Conservation (phyloP, 352 stramenopile species). For the Phytophthora tubulina region DNA sequence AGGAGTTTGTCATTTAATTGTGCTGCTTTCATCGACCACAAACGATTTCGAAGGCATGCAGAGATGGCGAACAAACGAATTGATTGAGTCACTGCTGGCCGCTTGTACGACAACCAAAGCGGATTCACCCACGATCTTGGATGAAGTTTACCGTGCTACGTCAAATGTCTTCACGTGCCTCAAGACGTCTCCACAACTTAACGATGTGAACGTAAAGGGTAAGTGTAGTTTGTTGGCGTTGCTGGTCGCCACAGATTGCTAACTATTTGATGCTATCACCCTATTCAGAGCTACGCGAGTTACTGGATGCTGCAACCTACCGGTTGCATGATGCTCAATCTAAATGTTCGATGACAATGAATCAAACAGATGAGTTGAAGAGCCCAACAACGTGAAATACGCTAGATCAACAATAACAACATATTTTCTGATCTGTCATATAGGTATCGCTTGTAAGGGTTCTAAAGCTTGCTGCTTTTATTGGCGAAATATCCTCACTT, state of each 20-base stretch:
- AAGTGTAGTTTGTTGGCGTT: neutral
- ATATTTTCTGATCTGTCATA: too few species aligned
- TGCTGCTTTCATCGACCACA: slow-evolving; percentile 25
- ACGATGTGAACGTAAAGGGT: slow-evolving; percentile 15
- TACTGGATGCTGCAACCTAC: slow-evolving; percentile 6
- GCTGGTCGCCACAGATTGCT: neutral
- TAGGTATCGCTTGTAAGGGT: too few species aligned
- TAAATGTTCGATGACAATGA: neutral
- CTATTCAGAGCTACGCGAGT: slow-evolving; percentile 1
- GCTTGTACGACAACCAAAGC: slow-evolving; percentile 16
- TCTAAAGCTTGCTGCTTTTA: too few species aligned
- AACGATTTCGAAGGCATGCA: neutral
- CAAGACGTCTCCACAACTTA: slow-evolving; percentile 1
- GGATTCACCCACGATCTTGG: neutral
- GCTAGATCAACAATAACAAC: too few species aligned
- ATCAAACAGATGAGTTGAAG: neutral
- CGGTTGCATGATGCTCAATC: neutral
- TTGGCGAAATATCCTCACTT: too few species aligned
- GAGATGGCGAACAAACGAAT: slow-evolving; percentile 19
- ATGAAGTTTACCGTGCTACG: slow-evolving; percentile 15
- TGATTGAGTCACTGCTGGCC: slow-evolving; percentile 25
- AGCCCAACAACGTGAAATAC: neutral
- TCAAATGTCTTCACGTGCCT: slow-evolving; percentile 15
- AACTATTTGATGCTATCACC: neutral
- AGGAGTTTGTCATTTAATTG: slow-evolving; percentile 35